Percentiles rank a stretch among this genome's conserved stretches.
These are phyloP conservation scores for Lactuca sativa DNA, from an alignment of 129 eudicot genomes.

Conservation along the genomic window DNA sequence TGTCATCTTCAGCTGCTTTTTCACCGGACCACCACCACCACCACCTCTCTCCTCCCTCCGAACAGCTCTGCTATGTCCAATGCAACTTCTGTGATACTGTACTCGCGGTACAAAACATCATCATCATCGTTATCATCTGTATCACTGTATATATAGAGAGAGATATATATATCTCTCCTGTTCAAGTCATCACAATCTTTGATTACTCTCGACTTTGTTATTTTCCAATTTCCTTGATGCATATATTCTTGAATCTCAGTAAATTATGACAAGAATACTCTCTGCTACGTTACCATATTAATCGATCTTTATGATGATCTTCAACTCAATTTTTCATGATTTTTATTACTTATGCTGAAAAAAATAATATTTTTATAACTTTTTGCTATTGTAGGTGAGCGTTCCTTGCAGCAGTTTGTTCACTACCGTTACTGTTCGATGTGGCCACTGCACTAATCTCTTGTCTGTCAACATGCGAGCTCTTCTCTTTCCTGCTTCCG, in stretches of 20 bases:
- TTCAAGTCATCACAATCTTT: constrained; percentile 11
- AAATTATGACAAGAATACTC: not conserved
- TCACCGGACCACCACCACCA: constrained; percentile 74
- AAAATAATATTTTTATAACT: not conserved
- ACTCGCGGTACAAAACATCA: constrained; percentile 56
- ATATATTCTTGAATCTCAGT: not conserved
- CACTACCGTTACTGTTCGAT: constrained; percentile 90
- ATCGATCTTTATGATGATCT: constrained; percentile 15
- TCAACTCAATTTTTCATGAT: not conserved
- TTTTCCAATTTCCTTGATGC: not conserved
- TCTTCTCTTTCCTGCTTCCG: constrained; percentile 53
- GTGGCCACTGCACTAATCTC: constrained; percentile 91
- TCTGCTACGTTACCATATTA: not conserved
- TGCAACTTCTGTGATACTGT: constrained; percentile 82
- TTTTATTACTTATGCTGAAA: not conserved
- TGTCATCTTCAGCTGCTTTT: constrained; percentile 87
- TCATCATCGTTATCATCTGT: constrained; percentile 1
- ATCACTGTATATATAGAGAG: not conserved
- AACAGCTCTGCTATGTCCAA: constrained; percentile 88
- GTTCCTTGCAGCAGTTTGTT: constrained; percentile 88
- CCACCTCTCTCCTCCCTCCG: constrained; percentile 68
- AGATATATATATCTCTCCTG: not conserved
- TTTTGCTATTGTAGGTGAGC: constrained; percentile 66
- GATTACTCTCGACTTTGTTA: not conserved
- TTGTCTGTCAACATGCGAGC: constrained; percentile 74